phyloP scores from a whole-genome alignment of 345 rosid genomes.

The Hibiscus trionum region DNA sequence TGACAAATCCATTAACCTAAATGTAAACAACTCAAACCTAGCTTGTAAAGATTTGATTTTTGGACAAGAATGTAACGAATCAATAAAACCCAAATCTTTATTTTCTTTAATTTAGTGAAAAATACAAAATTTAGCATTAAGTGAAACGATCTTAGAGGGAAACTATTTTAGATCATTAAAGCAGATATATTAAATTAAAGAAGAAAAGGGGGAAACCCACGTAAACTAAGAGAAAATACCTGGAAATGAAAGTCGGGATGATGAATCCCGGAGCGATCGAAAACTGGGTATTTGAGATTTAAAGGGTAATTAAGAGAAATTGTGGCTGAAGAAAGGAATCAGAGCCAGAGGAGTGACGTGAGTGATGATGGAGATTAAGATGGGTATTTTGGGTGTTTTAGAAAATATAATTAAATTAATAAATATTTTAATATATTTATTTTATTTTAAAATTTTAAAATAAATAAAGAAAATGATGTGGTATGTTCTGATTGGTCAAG shows the following conservation, averaged over 20 bases:
- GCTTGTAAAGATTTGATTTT: conserved; percentile 2
- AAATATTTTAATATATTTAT: no score
- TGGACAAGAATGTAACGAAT: not conserved
- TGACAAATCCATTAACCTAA: conserved; percentile 1
- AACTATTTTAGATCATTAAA: not conserved
- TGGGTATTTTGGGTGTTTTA: no score
- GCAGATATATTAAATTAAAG: not conserved
- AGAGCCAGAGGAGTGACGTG: not conserved
- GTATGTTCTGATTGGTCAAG: no score
- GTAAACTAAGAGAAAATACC: conserved; percentile 20
- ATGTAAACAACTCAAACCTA: not conserved
- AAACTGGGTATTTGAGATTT: conserved; percentile 10
- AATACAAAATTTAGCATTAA: not conserved
- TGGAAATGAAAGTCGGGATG: not conserved
- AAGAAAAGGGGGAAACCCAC: not conserved
- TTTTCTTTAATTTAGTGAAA: not conserved
- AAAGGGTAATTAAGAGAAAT: not conserved
- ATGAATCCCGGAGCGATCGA: not conserved
- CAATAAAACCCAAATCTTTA: conserved; percentile 4
- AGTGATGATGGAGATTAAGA: not conserved
- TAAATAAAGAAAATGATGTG: no score
- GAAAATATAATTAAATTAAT: no score
- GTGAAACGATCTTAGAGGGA: not conserved
- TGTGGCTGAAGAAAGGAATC: not conserved
- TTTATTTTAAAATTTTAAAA: no score